A percentile compares a stretch with the other conserved stretches of the same genome.
Evolutionary conservation across 208 protist genomes (phyloP).

Genomic region (Wallacemonas sp.): DNA sequence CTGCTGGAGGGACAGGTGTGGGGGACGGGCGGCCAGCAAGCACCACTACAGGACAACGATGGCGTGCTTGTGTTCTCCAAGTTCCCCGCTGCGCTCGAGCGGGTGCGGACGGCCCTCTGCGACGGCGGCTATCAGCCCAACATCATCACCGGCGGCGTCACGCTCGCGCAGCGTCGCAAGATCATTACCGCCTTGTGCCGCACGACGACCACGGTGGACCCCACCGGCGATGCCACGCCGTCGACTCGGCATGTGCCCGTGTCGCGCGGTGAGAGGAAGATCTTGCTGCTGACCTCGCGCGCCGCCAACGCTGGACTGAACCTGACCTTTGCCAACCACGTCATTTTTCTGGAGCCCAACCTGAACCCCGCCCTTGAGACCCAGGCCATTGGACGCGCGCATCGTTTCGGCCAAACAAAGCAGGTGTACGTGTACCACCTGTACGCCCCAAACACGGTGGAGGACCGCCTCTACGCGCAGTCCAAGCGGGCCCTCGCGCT

Average conservation of each 20-base stretch:
- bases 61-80: slow-evolving; percentile 57
- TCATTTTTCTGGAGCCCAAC: slow-evolving; percentile 76
- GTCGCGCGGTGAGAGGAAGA: slow-evolving; percentile 16
- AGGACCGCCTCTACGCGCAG: slow-evolving; percentile 47
- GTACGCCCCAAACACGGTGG: slow-evolving; percentile 46
- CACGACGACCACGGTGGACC: neutral
- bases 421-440: slow-evolving; percentile 50
- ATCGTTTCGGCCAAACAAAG: slow-evolving; percentile 92
- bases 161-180: slow-evolving; percentile 38
- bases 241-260: neutral
- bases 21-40: neutral
- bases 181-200: slow-evolving; percentile 23
- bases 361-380: slow-evolving; percentile 72
- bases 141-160: slow-evolving; percentile 41
- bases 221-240: slow-evolving; percentile 26
- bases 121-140: slow-evolving; percentile 31
- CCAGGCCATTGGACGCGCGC: slow-evolving; percentile 79
- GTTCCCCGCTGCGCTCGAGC: slow-evolving; percentile 35
- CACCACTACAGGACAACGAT: slow-evolving; percentile 28
- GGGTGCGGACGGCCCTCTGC: slow-evolving; percentile 24
- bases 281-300: slow-evolving; percentile 66
- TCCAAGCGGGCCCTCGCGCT: slow-evolving; percentile 27
- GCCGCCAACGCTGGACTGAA: slow-evolving; percentile 67
- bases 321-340: slow-evolving; percentile 71
- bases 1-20: slow-evolving; percentile 38